Evolutionary conservation across 2,329 filamentous ascomycete species (phyloP), one percentile per base, ranked within the genome.

Genomic region (Cytospora leucostoma): DNA sequence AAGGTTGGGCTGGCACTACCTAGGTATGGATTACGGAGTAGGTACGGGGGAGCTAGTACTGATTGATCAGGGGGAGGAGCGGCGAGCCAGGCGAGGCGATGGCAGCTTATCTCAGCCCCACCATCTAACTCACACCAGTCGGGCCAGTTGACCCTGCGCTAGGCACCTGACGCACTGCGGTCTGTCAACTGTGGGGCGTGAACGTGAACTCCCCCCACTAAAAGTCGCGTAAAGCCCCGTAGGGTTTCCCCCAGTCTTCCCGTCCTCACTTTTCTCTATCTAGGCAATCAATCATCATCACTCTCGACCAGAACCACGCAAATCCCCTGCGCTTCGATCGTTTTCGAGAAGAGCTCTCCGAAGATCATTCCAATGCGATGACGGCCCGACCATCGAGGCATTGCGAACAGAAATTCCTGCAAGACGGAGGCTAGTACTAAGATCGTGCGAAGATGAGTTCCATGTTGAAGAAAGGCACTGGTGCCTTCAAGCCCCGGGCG

Each of bases 401-500:
- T 44, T 34, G 27, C n/a, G n/a, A 55, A 56, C 63, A 55, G 40
- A 51, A 38, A 55, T 17, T 37, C 35, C 44, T 56, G 55, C 50
- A 59, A 47, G 59, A 65, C 63, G 63, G 63, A 62, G 63, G 63
- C 49, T 65, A 56, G 54, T 37, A 15, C 19, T 49, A 55, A 27
- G 35, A 55, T 12, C n/a, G 63, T 77, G n/a, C n/a, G 11, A 80
- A 77, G 69, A 88, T 90, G 80, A 86, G 83, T 77, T 84, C 81
- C 65, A 88, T 89, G 77, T 82, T 88, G 75, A 90, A 90, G 77
- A 90, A 91, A 76, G 81, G 81, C 69, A 77, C 81, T 63, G 80
- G 65, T 34, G 65, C 80, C 77, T 91, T 92, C 78, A 90, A 90
- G 73, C 89, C 89, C 52, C 92, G 90, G 77, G 84, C 84, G 67